A percentile compares a stretch with the other conserved stretches of the same genome.
phyloP scores from a whole-genome alignment of 2,329 filamentous ascomycete genomes.

The Phoma sp. region DNA sequence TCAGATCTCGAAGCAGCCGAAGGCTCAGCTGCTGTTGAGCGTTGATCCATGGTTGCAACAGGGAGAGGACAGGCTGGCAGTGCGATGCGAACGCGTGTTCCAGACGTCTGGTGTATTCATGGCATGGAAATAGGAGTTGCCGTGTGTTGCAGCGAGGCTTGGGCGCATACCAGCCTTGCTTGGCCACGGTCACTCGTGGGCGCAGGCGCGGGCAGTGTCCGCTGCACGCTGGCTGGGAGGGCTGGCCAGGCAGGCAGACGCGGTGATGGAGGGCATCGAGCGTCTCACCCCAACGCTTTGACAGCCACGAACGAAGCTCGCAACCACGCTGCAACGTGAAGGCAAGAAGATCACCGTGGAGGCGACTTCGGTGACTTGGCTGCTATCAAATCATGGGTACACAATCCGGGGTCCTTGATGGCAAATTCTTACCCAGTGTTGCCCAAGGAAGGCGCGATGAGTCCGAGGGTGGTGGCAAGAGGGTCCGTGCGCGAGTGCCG shows the following conservation, averaged over 20 bases:
- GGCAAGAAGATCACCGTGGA: background rate
- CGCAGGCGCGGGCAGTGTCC: conserved; percentile 30
- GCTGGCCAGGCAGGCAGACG: conserved; percentile 6
- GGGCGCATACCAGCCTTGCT: conserved; percentile 11
- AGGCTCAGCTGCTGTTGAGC: conserved; percentile 20
- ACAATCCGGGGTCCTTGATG: conserved; percentile 7
- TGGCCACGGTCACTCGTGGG: conserved; percentile 25
- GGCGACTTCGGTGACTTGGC: conserved; percentile 7
- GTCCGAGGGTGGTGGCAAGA: conserved; percentile 35
- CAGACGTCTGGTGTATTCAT: conserved; percentile 20
- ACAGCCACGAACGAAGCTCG: background rate
- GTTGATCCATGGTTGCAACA: conserved; percentile 14
- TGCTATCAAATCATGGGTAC: conserved; percentile 2
- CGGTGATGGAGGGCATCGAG: conserved; percentile 12
- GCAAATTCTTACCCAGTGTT: conserved; percentile 15
- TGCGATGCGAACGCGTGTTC: conserved; percentile 20
- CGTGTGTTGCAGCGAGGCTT: conserved; percentile 33
- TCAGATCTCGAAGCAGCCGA: conserved; percentile 11
- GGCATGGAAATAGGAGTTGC: conserved; percentile 28
- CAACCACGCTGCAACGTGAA: background rate
- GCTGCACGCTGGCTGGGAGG: conserved; percentile 5
- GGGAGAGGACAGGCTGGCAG: conserved; percentile 23
- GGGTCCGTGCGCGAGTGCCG: conserved; percentile 26
- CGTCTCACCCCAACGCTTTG: conserved; percentile 24
- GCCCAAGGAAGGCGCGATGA: conserved; percentile 24